Conservation (phyloP, 2,329 filamentous ascomycete species). For the Colletotrichum eleusines region DNA sequence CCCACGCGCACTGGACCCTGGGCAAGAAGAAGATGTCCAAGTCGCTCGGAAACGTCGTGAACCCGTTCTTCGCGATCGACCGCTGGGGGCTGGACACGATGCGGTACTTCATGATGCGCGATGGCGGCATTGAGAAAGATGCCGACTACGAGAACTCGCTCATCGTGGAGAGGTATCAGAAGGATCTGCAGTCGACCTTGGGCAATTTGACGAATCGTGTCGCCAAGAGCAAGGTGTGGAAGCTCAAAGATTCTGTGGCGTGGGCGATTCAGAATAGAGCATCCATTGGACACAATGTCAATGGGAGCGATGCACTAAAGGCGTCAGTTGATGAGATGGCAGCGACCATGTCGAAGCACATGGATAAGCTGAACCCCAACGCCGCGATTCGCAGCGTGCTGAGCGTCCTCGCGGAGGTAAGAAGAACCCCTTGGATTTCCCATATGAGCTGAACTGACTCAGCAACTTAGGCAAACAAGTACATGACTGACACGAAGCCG, state of each 20-base stretch:
- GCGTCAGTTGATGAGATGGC: slow-evolving; percentile 43
- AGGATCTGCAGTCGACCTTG: slow-evolving; percentile 79
- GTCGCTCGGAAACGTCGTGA: slow-evolving; percentile 93
- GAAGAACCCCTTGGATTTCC: neutral
- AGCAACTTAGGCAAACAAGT: slow-evolving; percentile 53
- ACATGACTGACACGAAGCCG: slow-evolving; percentile 71
- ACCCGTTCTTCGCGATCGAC: slow-evolving; percentile 91
- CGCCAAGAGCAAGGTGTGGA: slow-evolving; percentile 77
- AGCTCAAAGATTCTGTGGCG: slow-evolving; percentile 68
- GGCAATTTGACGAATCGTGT: slow-evolving; percentile 85
- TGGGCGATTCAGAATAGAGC: slow-evolving; percentile 26
- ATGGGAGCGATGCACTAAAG: slow-evolving; percentile 45
- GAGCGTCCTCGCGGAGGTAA: slow-evolving; percentile 70
- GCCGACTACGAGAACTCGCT: slow-evolving; percentile 85
- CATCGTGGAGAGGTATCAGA: slow-evolving; percentile 83
- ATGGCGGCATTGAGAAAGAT: slow-evolving; percentile 82
- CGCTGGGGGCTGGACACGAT: slow-evolving; percentile 89
- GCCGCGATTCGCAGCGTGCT: slow-evolving; percentile 75
- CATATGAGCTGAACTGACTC: slow-evolving; percentile 34
- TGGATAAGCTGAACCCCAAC: slow-evolving; percentile 75
- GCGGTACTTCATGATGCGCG: slow-evolving; percentile 88
- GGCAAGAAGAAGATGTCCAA: slow-evolving; percentile 96
- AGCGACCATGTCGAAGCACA: slow-evolving; percentile 59
- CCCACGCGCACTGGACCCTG: slow-evolving; percentile 96
- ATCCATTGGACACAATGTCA: neutral